Base-by-base conservation (phyloP, 139 green algal species). In the Micractinium conductrix region DNA sequence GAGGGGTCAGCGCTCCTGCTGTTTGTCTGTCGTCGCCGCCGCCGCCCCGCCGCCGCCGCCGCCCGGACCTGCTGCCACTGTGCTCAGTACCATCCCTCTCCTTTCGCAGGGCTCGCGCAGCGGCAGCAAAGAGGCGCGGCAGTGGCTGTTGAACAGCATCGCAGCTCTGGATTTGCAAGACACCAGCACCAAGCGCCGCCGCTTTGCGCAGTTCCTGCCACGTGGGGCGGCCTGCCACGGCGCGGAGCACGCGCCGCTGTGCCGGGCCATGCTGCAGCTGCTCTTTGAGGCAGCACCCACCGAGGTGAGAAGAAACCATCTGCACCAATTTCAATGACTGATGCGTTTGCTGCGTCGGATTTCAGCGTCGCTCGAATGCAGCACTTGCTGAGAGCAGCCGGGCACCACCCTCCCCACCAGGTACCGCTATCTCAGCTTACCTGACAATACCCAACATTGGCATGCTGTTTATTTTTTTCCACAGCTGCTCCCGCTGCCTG, bases 121-220 rank as follows among this genome's bases (percentile, higher is more conserved):
- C 72, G 37, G 37, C 43, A 38, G 73, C 30, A 74, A 45, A 10
- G 82, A 86, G 58, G 55, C 40, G 0, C 33, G 73, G 9, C 63
- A 83, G 82, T 86, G 82, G 82, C 82, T 86, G 58, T 21, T 82
- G 48, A 86, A 45, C 53, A 70, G 33, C 48, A 37, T 82, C 10
- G 72, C 82, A 21, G 71, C 8, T 7, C 72, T 86, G 80, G 78
- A 73, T 26, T 16, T 78, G 24, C 4, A 22, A 45, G 67, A 80
- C 38, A 35, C n/a, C 8, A 68, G 35, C 78, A 70, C 73, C 22
- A 67, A 50, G 30, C 84, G 74, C 40, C 69, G 78, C n/a, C 73
- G 80, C 48, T 85, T 81, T 24, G 53, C 58, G 4, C 78, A 88
- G 40, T 76, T 75, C 68, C 69, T 86, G 60, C 78, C 78, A 2